Base-by-base conservation (phyloP, 2,329 filamentous ascomycete species). In the Ramularia endophylla region DNA sequence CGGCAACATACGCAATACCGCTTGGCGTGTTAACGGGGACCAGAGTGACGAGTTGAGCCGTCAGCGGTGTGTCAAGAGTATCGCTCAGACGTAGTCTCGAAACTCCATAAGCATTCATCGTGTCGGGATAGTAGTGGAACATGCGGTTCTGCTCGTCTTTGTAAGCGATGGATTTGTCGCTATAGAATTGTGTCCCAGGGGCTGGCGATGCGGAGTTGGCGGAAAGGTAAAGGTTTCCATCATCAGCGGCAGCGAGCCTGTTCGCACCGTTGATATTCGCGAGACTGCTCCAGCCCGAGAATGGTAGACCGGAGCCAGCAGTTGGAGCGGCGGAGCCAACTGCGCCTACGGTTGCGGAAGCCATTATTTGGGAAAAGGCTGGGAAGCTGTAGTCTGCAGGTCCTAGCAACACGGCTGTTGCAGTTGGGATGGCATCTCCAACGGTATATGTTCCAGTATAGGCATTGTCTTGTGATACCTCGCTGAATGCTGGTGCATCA, bases 271-370 rank as follows among this genome's bases (percentile, higher is more conserved):
- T 27, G 19, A 38, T 12, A 9, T 38, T 18, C 4, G 36, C 11
- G 22, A 38, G 36, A 12, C 19, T 38, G 27, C 22, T 25, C 36
- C 36, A 38, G 27, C 36, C 36, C n/a, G 36, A 28, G 36, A 27
- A 38, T 15, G 36, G 13, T 16, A 18, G 8, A n/a, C n/a, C 19
- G 25, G 12, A 15, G 27, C 36, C 36, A 4, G 19, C 19, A 3
- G 4, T 27, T 6, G 36, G 36, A 15, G 36, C 36, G 12, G 22
- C n/a, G n/a, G n/a, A n/a, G 7, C 36, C 36, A 9, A 28, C 15
- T 11, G 18, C 36, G 5, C 36, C 36, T 18, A 27, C 22, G 4
- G 36, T 38, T 27, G 36, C 36, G 5, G 19, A n/a, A 3, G 19
- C 36, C 36, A 38, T 38, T 20, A 38, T 22, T 15, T 28, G 7